Percentiles rank a stretch among this genome's conserved stretches.
phyloP scores from a whole-genome alignment of 2,329 filamentous ascomycete species.

The Aplosporella prunicola region DNA sequence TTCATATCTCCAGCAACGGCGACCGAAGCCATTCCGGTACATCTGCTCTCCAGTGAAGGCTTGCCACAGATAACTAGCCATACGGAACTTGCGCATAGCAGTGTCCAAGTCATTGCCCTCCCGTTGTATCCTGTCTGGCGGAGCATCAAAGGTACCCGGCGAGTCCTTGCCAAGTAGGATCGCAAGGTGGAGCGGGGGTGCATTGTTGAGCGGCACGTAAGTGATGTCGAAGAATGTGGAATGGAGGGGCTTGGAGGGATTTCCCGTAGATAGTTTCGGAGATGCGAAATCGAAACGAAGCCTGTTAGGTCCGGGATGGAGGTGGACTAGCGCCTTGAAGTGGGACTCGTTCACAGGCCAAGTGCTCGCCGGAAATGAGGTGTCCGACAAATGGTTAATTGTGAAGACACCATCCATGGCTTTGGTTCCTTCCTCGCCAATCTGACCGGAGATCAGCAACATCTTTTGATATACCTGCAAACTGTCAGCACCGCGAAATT shows the following conservation, averaged over 20 bases:
- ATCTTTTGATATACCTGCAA: conserved; percentile 82
- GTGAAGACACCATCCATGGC: conserved; percentile 70
- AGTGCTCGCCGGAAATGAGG: conserved; percentile 66
- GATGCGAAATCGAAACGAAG: conserved; percentile 81
- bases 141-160: conserved; percentile 71
- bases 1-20: conserved; percentile 81
- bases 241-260: conserved; percentile 60
- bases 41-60: conserved; percentile 96
- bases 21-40: conserved; percentile 77
- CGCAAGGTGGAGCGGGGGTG: conserved; percentile 80
- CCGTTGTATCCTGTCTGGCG: conserved; percentile 61
- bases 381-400: conserved; percentile 73
- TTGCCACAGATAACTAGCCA: conserved; percentile 95
- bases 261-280: conserved; percentile 65
- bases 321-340: conserved; percentile 84
- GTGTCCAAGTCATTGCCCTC: conserved; percentile 76
- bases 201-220: conserved; percentile 68
- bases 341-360: conserved; percentile 87
- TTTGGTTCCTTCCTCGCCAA: conserved; percentile 61
- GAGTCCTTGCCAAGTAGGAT: conserved; percentile 86
- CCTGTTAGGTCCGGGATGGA: conserved; percentile 84
- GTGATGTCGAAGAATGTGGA: conserved; percentile 74
- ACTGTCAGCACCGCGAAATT: conserved; percentile 17
- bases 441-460: conserved; percentile 68
- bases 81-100: conserved; percentile 82